Conservation (phyloP, 2,329 filamentous ascomycete species). For the Coniella lustricola region DNA sequence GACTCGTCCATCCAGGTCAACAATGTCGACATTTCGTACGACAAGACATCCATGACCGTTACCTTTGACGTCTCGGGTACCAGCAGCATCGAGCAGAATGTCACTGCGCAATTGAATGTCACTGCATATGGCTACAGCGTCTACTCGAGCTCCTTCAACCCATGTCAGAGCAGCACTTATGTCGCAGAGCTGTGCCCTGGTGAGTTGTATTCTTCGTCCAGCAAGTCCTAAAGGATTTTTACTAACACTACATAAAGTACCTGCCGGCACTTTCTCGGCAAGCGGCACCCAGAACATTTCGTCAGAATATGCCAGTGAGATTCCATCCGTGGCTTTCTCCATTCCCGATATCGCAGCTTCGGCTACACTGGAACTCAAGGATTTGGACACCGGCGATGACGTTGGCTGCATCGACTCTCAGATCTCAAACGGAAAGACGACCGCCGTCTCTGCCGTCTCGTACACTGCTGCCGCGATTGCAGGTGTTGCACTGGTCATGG, state of each 20-base stretch:
- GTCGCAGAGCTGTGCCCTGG: conserved; percentile 75
- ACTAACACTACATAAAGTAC: conserved; percentile 49
- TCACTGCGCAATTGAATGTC: conserved; percentile 68
- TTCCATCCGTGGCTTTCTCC: conserved; percentile 83
- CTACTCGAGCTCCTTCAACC: conserved; percentile 75
- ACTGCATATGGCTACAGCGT: conserved; percentile 78
- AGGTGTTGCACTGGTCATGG: conserved; percentile 70
- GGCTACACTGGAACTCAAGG: conserved; percentile 69
- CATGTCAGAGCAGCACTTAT: conserved; percentile 62
- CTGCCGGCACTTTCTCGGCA: conserved; percentile 66
- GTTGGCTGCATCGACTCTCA: conserved; percentile 78
- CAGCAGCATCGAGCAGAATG: conserved; percentile 68
- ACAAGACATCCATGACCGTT: conserved; percentile 65
- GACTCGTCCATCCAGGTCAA: conserved; percentile 60
- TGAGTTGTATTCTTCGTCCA: conserved; percentile 33
- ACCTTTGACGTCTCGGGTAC: conserved; percentile 77
- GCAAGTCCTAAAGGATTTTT: conserved; percentile 1
- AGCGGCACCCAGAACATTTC: conserved; percentile 67
- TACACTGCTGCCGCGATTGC: conserved; percentile 81
- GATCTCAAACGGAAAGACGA: conserved; percentile 82
- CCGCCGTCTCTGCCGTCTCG: conserved; percentile 65
- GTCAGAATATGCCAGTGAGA: conserved; percentile 60
- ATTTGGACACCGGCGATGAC: conserved; percentile 46
- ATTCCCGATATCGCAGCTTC: conserved; percentile 85
- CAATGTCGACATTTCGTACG: conserved; percentile 70